Base-by-base conservation (phyloP, 148 eudicot genomes). In the Vaccinium macrocarpon region DNA sequence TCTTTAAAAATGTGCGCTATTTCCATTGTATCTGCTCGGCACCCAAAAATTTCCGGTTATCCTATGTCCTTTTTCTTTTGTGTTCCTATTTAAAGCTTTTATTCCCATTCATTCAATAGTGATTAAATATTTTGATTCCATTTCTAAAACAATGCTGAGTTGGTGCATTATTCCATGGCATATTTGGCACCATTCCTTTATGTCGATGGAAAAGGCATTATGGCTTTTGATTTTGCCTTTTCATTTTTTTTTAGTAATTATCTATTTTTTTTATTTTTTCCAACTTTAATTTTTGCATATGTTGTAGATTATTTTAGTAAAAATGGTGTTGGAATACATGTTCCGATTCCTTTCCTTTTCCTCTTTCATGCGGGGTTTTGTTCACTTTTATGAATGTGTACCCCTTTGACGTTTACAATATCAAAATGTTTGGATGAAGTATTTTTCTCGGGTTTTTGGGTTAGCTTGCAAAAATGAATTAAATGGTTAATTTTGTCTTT, bases 151-250 rank as follows among this genome's bases (percentile, higher is more conserved):
- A 80, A 56, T 48, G 18, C 73, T 72, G 57, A 56, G 74, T 80
- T n/a, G 79, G 76, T 56, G 56, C 73, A 27, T 79, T 84, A 72
- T 76, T 61, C 48, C 18, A 56, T 35, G 79, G 79, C 78, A 79
- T 84, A 71, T 71, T 71, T 18, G 42, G 77, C 77, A 66, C 78
- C 77, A 78, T 8, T 64, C 76, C 70, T 52, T 61, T 52, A 55
- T 53, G 55, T 38, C 5, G 84, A 78, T 77, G 0, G 46, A 61
- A 75, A 76, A 48, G 75, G 49, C 81, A 25, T 78, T 27, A 14
- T 78, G 59, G 85, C 82, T 78, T 84, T 84, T 78, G 7, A 27
- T 50, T 75, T 73, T 5, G 52, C 52, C 35, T 64, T 78, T 84
- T 78, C 12, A 12, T 62, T 46, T 29, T 42, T 42, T 42, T 42